These are phyloP conservation scores for Physcomitrium patens DNA, from an alignment of 225 moss, liverwort and hornwort genomes.

Conservation along the genomic window DNA sequence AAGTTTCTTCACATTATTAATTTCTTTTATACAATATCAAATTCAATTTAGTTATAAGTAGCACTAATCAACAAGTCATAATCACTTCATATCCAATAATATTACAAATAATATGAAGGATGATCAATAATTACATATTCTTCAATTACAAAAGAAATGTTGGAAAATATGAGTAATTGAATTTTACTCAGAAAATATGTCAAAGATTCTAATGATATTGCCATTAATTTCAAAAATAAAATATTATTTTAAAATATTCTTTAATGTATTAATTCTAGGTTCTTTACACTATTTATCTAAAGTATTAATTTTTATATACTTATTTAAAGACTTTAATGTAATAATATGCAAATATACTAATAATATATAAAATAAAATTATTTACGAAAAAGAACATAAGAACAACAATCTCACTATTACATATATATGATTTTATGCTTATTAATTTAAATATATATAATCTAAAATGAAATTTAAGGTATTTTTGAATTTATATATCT, in stretches of 20 bases:
- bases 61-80: slow-evolving; percentile 5
- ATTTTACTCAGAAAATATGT: too few species aligned
- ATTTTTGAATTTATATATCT: slow-evolving; percentile 31
- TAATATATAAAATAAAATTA: too few species aligned
- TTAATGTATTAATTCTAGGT: too few species aligned
- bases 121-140: neutral
- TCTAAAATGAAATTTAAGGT: neutral
- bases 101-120: neutral
- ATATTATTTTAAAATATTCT: too few species aligned
- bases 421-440: neutral
- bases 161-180: too few species aligned
- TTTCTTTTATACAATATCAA: slow-evolving; percentile 5
- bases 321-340: neutral
- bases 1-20: neutral
- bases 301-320: neutral
- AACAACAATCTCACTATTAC: neutral
- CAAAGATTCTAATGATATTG: too few species aligned
- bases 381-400: neutral
- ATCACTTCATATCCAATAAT: neutral
- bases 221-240: too few species aligned
- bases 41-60: neutral
- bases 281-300: neutral
- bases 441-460: too few species aligned
- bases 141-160: too few species aligned
- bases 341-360: neutral